Evolutionary conservation across 2,329 filamentous ascomycete genomes (phyloP), one percentile per base, ranked within the genome.

Genomic region (Cladosporium sp.): DNA sequence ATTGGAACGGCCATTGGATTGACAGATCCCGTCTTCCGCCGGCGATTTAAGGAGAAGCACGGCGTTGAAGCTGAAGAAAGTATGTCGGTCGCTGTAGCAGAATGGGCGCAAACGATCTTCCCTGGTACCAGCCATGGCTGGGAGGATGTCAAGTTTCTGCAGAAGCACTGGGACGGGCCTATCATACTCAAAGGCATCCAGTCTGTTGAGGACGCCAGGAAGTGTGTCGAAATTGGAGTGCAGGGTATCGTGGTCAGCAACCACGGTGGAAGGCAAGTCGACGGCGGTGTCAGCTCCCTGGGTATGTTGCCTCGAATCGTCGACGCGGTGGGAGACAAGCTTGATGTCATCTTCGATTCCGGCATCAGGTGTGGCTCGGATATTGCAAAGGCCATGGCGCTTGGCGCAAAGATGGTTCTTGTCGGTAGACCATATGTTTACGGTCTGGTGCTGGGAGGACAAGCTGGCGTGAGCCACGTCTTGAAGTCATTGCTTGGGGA

Each of bases 1-100:
- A 64, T 79, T 8, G 85, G 85, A 2, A 77, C 80, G 44, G 72
- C 78, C 39, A 74, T 84, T 2, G 85, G 84, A 1, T 83, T 89
- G 56, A 75, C 75, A 1, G 85, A 89, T 61, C 83, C 84, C 0
- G 81, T 83, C 0, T 88, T 86, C 64, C 73, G 78, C 13, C 67
- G 69, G 24, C 77, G 79, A 43, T 83, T 82, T 60, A 74, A 78
- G 34, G 73, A 73, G 54, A 67, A 71, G 27, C 59, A 66, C 49
- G 66, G 62, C 13, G 58, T 60, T 2, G 61, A 66, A 42, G 52
- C 67, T 2, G 65, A 69, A 17, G 73, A 78, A 7, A 75, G 77
- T 50, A 62, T 73, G 7, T 38, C 74, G 0, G 63, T 70, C n/a
- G 81, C 82, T 1, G 75, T 75, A 3, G 62, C 68, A 12, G 72